phyloP scores from a whole-genome alignment of 1,139 yeast species.

The Magnusiomyces tetraspermus region DNA sequence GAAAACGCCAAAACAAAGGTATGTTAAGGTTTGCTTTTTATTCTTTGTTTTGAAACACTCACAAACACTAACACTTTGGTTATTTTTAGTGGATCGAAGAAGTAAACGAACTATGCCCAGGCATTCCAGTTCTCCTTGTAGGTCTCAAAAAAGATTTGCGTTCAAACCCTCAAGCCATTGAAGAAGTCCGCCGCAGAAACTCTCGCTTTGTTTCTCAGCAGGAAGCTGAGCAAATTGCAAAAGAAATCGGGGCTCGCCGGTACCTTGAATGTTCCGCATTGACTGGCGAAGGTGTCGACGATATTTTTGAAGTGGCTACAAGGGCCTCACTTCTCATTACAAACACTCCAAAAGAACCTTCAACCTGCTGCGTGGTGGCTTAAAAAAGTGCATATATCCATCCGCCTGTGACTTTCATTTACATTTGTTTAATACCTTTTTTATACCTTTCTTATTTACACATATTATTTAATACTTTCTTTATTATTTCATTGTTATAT shows the following conservation, averaged over 20 bases:
- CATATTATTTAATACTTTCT: too few species aligned
- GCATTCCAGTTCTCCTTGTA: slow-evolving; percentile 71
- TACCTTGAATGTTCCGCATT: slow-evolving; percentile 92
- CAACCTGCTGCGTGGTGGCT: slow-evolving; percentile 22
- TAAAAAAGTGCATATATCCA: too few species aligned
- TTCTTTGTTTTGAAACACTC: too few species aligned
- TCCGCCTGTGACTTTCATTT: too few species aligned
- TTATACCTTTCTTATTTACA: too few species aligned
- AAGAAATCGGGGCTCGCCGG: slow-evolving; percentile 77
- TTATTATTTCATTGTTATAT: too few species aligned
- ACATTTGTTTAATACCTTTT: too few species aligned
- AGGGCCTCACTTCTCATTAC: slow-evolving; percentile 49
- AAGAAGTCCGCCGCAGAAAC: slow-evolving; percentile 63
- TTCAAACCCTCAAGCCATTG: slow-evolving; percentile 65
- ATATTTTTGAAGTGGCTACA: slow-evolving; percentile 83
- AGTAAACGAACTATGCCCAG: slow-evolving; percentile 70
- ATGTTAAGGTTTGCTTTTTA: too few species aligned
- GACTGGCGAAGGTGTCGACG: slow-evolving; percentile 84
- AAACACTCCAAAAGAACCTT: slow-evolving; percentile 16
- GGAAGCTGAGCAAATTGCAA: slow-evolving; percentile 62
- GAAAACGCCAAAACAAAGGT: slow-evolving; percentile 46
- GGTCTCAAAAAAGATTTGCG: slow-evolving; percentile 90
- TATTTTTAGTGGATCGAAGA: slow-evolving; percentile 57
- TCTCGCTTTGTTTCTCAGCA: slow-evolving; percentile 65
- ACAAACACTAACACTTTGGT: too few species aligned